Percentiles rank a stretch among this genome's conserved stretches.
Evolutionary conservation across 345 rosid species (phyloP).

Genomic region (Gossypium herbaceum): DNA sequence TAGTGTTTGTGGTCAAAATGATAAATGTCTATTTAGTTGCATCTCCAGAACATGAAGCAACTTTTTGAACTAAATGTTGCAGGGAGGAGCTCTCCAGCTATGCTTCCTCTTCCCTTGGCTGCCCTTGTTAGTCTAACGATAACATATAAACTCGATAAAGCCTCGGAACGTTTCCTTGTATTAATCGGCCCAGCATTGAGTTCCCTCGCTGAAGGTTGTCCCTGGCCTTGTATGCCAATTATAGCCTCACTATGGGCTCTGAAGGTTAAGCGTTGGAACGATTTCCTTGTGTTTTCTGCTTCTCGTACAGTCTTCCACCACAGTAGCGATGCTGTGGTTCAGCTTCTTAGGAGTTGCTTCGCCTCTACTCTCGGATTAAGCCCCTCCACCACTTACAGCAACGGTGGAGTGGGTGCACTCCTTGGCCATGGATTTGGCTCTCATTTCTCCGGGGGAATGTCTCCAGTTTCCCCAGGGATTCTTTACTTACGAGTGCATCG

Average conservation of each 20-base stretch:
- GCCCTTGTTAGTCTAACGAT: slow-evolving; percentile 88
- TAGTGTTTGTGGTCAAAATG: neutral
- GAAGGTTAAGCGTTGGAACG: slow-evolving; percentile 94
- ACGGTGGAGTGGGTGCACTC: slow-evolving; percentile 88
- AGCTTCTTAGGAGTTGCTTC: slow-evolving; percentile 84
- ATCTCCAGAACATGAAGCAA: slow-evolving; percentile 47
- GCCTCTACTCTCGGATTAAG: slow-evolving; percentile 62
- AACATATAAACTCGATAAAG: slow-evolving; percentile 83
- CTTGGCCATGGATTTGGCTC: slow-evolving; percentile 94
- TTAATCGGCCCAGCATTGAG: slow-evolving; percentile 67
- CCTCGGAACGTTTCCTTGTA: slow-evolving; percentile 60
- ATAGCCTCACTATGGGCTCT: slow-evolving; percentile 83
- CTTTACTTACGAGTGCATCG: slow-evolving; percentile 77
- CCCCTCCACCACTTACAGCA: slow-evolving; percentile 47
- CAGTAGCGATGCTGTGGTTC: slow-evolving; percentile 84
- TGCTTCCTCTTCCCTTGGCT: slow-evolving; percentile 96
- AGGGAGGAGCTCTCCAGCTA: slow-evolving; percentile 79
- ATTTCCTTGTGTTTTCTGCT: slow-evolving; percentile 79
- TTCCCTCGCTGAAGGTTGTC: slow-evolving; percentile 81
- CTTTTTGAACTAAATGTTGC: slow-evolving; percentile 53
- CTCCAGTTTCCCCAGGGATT: slow-evolving; percentile 90
- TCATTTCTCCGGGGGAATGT: slow-evolving; percentile 64
- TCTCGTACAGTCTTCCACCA: slow-evolving; percentile 93
- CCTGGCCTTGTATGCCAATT: slow-evolving; percentile 98
- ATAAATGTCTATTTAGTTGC: slow-evolving; percentile 23